Conservation (phyloP, 116 monocot species). For the Phalaenopsis hybrid region DNA sequence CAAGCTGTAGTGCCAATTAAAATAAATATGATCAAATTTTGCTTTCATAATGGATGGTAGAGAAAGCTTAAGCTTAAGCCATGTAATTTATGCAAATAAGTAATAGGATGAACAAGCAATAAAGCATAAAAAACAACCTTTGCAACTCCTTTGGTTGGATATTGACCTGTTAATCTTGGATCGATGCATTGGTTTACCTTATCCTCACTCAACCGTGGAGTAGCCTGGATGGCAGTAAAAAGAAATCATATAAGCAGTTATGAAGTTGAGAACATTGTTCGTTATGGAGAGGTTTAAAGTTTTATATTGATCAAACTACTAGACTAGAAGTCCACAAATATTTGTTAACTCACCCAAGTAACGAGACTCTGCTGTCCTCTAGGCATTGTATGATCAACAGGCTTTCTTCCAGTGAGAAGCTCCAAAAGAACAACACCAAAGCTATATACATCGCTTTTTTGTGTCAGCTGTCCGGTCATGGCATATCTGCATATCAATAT, state of each 20-base stretch:
- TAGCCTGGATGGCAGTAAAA: slow-evolving; percentile 32
- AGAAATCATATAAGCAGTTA: not conserved
- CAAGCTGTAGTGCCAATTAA: slow-evolving; percentile 14
- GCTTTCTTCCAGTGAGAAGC: slow-evolving; percentile 88
- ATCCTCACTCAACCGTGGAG: slow-evolving; percentile 88
- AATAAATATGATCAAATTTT: not conserved
- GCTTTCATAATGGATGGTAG: no score
- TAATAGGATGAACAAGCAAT: no score
- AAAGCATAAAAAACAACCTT: slow-evolving; percentile 30
- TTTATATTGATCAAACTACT: not conserved
- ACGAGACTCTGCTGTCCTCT: slow-evolving; percentile 96
- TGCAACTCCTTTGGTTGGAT: slow-evolving; percentile 86
- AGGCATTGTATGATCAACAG: slow-evolving; percentile 95
- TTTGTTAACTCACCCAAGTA: slow-evolving; percentile 63
- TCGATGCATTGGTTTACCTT: slow-evolving; percentile 94
- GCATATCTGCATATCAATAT: slow-evolving; percentile 54
- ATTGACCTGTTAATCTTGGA: slow-evolving; percentile 75
- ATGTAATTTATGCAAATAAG: no score
- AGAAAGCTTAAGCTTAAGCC: no score
- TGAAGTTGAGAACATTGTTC: not conserved
- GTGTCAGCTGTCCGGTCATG: slow-evolving; percentile 89
- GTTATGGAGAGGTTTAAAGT: not conserved
- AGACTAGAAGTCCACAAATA: no score
- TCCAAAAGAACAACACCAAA: slow-evolving; percentile 93
- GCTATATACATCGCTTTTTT: slow-evolving; percentile 96